These are phyloP conservation scores for Collybiopsis luxurians DNA, from an alignment of 768 basidiomycete species.

Conservation along the genomic window DNA sequence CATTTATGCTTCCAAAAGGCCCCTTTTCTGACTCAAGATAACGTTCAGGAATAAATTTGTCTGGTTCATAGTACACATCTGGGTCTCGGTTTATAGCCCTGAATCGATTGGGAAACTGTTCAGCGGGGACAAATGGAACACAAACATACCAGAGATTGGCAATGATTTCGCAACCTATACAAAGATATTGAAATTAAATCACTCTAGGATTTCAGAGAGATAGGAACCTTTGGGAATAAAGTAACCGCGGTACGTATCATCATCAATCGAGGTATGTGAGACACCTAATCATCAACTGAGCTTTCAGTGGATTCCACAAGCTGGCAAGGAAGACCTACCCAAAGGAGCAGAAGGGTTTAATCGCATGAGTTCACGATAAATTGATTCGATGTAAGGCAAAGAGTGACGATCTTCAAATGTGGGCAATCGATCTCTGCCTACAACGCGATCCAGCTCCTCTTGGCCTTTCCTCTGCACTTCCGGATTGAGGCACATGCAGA, in stretches of 20 bases:
- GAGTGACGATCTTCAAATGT: neutral
- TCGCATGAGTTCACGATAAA: neutral
- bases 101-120: neutral
- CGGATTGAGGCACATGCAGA: neutral
- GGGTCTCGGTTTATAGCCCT: constrained; percentile 26
- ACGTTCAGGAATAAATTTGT: constrained; percentile 16
- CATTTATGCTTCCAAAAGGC: neutral
- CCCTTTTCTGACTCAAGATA: constrained; percentile 11
- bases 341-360: neutral
- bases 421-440: neutral
- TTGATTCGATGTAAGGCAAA: neutral
- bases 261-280: neutral
- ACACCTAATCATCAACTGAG: neutral
- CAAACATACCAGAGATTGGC: neutral
- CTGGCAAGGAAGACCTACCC: no score
- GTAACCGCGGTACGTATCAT: neutral
- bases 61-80: constrained; percentile 17
- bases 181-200: neutral
- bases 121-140: neutral
- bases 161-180: neutral
- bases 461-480: neutral
- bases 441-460: neutral
- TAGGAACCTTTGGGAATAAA: neutral
- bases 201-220: neutral
- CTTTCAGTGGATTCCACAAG: no score